Percentiles rank a stretch among this genome's conserved stretches.
Evolutionary conservation across 2,329 filamentous ascomycete species (phyloP).

Genomic region (Trichoderma aggressivum): DNA sequence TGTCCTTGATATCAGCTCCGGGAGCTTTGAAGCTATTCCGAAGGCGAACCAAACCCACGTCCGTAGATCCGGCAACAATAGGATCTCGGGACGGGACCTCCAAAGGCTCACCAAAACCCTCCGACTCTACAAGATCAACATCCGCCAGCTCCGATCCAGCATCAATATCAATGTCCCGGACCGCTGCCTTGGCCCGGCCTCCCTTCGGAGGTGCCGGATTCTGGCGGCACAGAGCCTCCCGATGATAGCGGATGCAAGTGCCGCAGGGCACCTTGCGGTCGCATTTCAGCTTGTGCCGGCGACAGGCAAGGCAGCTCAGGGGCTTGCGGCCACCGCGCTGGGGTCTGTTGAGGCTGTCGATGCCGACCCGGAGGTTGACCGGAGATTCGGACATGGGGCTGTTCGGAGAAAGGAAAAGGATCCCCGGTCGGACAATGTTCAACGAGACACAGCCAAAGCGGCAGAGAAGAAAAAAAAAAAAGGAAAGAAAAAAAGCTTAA

Average conservation of each 20-base stretch:
- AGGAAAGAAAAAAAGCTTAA: background rate
- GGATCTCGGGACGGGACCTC: background rate
- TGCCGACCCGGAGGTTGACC: background rate
- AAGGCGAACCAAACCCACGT: background rate
- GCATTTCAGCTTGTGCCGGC: slow-evolving; percentile 33
- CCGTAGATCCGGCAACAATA: background rate
- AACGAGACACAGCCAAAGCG: background rate
- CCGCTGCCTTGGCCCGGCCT: background rate
- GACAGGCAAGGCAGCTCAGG: slow-evolving; percentile 32
- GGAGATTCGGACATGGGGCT: slow-evolving; percentile 5
- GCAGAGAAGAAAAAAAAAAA: background rate
- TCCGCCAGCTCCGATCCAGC: background rate
- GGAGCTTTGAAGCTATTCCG: background rate
- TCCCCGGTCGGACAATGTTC: background rate
- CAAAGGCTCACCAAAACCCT: background rate
- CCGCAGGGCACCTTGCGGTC: slow-evolving; percentile 32
- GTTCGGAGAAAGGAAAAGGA: background rate
- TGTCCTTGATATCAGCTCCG: background rate
- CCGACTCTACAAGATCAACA: background rate
- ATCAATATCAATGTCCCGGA: background rate
- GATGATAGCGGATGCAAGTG: slow-evolving; percentile 30
- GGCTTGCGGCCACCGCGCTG: slow-evolving; percentile 17
- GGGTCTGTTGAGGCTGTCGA: background rate
- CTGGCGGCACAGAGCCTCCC: slow-evolving; percentile 30
- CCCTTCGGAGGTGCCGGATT: slow-evolving; percentile 24